These are phyloP conservation scores for Plantago elongata DNA, from an alignment of 257 asterid genomes.

Conservation along the genomic window DNA sequence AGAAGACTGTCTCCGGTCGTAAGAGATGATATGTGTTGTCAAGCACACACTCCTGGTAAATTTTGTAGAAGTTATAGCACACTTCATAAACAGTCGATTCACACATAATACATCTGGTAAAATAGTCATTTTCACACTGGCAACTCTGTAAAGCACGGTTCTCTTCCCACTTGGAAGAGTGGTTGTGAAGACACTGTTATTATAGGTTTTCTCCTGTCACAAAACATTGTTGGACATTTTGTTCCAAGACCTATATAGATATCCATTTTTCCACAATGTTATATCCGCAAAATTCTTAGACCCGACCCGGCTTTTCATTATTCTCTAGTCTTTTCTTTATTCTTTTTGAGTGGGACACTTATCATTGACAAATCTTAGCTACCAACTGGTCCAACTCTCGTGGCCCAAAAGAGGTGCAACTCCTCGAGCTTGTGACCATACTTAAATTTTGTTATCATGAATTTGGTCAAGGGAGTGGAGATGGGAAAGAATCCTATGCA, in stretches of 20 bases:
- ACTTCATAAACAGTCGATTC: constrained; percentile 18
- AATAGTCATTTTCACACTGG: not conserved
- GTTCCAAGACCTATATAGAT: too few species aligned
- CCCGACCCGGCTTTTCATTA: too few species aligned
- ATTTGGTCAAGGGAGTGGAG: not conserved
- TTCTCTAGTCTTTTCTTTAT: too few species aligned
- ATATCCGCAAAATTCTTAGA: too few species aligned
- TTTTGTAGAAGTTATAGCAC: constrained; percentile 32
- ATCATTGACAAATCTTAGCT: constrained; percentile 16
- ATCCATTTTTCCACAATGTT: too few species aligned
- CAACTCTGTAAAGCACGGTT: too few species aligned
- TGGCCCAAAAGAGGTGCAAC: constrained; percentile 12
- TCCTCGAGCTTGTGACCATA: constrained; percentile 19
- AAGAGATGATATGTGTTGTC: constrained; percentile 31
- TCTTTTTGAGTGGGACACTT: constrained; percentile 9
- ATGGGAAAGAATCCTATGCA: constrained; percentile 23
- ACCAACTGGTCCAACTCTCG: constrained; percentile 14
- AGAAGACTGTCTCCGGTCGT: constrained; percentile 90
- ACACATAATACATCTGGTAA: not conserved
- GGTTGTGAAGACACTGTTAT: not conserved
- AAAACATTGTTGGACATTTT: not conserved
- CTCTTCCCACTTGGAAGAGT: too few species aligned
- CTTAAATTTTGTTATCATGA: not conserved
- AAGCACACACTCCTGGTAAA: constrained; percentile 24
- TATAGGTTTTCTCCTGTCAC: not conserved